phyloP scores from a whole-genome alignment of 1,284 basidiomycete species.

The Apiotrichum veenhuisii region DNA sequence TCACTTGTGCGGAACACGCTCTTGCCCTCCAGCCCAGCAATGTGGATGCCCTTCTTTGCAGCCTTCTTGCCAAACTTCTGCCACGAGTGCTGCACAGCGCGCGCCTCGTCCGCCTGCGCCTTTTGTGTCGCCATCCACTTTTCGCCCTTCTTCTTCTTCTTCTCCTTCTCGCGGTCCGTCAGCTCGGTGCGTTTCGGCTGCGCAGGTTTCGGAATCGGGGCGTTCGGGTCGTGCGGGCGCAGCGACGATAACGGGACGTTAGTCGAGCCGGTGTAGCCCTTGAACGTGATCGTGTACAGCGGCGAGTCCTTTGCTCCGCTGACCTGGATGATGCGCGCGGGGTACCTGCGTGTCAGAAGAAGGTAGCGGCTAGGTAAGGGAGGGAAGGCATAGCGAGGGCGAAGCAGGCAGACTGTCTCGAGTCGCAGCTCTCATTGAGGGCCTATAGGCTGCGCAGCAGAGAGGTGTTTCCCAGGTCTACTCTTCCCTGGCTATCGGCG shows the following conservation, averaged over 20 bases:
- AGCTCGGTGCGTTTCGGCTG: slow-evolving; percentile 70
- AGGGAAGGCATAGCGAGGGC: neutral
- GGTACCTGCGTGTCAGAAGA: slow-evolving; percentile 60
- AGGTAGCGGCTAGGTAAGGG: no score
- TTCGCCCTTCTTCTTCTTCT: slow-evolving; percentile 93
- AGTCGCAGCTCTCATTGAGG: no score
- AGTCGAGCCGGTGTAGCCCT: slow-evolving; percentile 92
- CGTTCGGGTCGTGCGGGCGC: slow-evolving; percentile 54
- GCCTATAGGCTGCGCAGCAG: no score
- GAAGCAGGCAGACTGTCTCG: no score
- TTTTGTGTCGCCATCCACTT: slow-evolving; percentile 85
- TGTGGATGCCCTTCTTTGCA: slow-evolving; percentile 86
- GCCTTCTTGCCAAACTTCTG: slow-evolving; percentile 97
- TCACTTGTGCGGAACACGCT: slow-evolving; percentile 82
- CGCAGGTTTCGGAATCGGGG: slow-evolving; percentile 59
- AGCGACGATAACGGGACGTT: slow-evolving; percentile 71
- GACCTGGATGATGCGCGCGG: slow-evolving; percentile 82
- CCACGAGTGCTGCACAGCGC: slow-evolving; percentile 85
- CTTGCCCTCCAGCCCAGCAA: slow-evolving; percentile 74
- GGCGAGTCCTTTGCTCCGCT: slow-evolving; percentile 79
- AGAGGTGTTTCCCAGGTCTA: no score
- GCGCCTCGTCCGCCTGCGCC: slow-evolving; percentile 84
- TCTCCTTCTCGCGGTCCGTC: slow-evolving; percentile 76
- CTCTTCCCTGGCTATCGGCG: no score
- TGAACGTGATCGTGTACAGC: slow-evolving; percentile 90